Conservation (phyloP, 1,284 basidiomycete genomes). For the Melampsora americana region DNA sequence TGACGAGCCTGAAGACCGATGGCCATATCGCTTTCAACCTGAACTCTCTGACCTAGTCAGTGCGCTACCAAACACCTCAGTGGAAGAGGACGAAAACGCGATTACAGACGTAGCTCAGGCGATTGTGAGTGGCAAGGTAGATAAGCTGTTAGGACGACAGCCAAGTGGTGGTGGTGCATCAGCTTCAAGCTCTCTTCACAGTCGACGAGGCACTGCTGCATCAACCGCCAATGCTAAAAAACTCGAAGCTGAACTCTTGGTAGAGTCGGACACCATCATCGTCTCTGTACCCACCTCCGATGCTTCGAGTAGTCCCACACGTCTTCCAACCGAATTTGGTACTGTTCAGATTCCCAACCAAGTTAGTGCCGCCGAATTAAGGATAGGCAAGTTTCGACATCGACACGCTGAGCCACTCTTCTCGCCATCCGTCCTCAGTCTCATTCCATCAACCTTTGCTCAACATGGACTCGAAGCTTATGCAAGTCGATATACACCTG, state of each 20-base stretch:
- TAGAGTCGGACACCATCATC: constrained; percentile 36
- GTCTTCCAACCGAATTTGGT: too few relatives aligned
- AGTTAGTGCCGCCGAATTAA: too few relatives aligned
- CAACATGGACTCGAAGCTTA: constrained; percentile 33
- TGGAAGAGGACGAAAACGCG: constrained; percentile 22
- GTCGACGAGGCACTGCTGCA: constrained; percentile 2
- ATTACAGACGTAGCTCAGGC: constrained; percentile 36
- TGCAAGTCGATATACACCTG: constrained; percentile 20
- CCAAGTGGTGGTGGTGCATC: not conserved
- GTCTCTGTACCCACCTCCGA: not conserved
- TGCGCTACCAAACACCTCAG: not conserved
- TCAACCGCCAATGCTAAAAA: constrained; percentile 3
- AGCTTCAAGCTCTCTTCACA: not conserved
- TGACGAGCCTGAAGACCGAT: constrained; percentile 37
- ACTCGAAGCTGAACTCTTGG: constrained; percentile 30
- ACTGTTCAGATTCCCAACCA: too few relatives aligned
- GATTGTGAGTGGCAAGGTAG: constrained; percentile 39
- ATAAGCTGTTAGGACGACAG: constrained; percentile 32
- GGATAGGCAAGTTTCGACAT: constrained; percentile 18
- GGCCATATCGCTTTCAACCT: constrained; percentile 41
- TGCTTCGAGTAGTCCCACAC: too few relatives aligned
- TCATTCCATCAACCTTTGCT: constrained; percentile 28
- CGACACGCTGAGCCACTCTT: constrained; percentile 41
- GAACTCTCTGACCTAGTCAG: constrained; percentile 20
- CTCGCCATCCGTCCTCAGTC: constrained; percentile 20